Evolutionary conservation across 371 early-diverging fungal species (phyloP), one percentile per base, ranked within the genome.

Genomic region (Funneliformis caledonium): DNA sequence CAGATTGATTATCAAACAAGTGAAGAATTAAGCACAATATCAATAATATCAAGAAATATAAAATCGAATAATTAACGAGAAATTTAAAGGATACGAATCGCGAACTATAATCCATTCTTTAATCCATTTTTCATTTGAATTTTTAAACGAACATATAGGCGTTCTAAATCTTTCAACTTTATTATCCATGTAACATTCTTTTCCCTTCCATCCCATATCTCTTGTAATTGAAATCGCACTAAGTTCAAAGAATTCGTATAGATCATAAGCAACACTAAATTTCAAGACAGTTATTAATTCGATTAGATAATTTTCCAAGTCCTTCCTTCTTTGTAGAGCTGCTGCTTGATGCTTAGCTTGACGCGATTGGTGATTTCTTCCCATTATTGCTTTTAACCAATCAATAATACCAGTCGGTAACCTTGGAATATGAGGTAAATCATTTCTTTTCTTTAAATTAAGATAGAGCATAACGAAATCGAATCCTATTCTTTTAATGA

Each of bases 201-300:
- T 94, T 62, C 94, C 94, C 78, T 96, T 96, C 95, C 94, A 95
- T 6, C 95, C 94, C 88, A 93, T 91, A 80, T 93, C 93, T 62
- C 89, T 91, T 22, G 88, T 87, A 69, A 96, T 89, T 62, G 94
- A 93, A 76, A 91, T 86, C 6, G 91, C 89, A 33, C 94, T 94
- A 37, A 95, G 82, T 82, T 95, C 95, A 69, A 96, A 83, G 81
- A 96, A 96, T 62, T 93, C 94, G 81, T 92, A 94, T 19, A 96
- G 83, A 78, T 95, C 94, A 78, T 89, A 90, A 7, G 89, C 90
- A 14, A 92, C 89, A 10, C 86, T 83, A 84, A 92, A 87, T 67
- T 92, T 93, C 47, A 92, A 87, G 33, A 82, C 86, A 14, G 85
- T 83, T 10, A 95, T 81, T n/a, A 94, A 81, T 48, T 86, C 80